Evolutionary conservation across 1,284 basidiomycete species (phyloP), one percentile per base, ranked within the genome.

Genomic region (Boletus hoseneyae): DNA sequence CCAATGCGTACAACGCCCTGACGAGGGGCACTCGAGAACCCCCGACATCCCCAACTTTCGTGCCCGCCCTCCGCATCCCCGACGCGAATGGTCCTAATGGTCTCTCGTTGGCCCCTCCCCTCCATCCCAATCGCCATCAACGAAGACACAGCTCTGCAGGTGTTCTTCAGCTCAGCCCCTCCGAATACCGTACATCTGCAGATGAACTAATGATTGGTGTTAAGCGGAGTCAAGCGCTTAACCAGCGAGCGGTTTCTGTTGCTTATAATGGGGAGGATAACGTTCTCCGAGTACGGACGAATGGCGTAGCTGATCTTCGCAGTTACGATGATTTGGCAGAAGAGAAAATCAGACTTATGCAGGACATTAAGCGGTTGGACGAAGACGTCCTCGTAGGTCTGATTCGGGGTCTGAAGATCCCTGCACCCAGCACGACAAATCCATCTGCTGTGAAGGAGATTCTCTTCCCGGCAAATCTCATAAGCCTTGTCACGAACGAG

Each of bases 391-490:
- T 99, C 21, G 83, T 93, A 55, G 93, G 94, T 18, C 79, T 99
- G 36, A 86, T 99, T 62, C 83, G 90, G 51, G 89, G 91, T 48
- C 74, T 99, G 61, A 97, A 96, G 76, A 95, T 98, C 50, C 94
- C 96, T 15, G 82, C 87, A 16, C 92, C 97, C 1, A 94, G 87
- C 62, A 75, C 93, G 48, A 90, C 90, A 50, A 97, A 93, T 64
- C 92, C 94, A 1, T 92, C 94, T 16, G 86, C 88, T 27, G 87
- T 95, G 55, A 99, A 98, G 72, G 97, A 99, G 70, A 95, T 99
- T 48, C 78, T 99, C 37, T 99, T 99, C 87, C 97, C 97, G 5
- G 96, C 97, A n/a, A 98, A 99, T 70, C 82, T 99, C 52, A 99
- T 99, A 71, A 93, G 90, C 62, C 76, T 99, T 44, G 89, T 97